phyloP scores from a whole-genome alignment of 78 protist species.

The Protostelium mycophagum region DNA sequence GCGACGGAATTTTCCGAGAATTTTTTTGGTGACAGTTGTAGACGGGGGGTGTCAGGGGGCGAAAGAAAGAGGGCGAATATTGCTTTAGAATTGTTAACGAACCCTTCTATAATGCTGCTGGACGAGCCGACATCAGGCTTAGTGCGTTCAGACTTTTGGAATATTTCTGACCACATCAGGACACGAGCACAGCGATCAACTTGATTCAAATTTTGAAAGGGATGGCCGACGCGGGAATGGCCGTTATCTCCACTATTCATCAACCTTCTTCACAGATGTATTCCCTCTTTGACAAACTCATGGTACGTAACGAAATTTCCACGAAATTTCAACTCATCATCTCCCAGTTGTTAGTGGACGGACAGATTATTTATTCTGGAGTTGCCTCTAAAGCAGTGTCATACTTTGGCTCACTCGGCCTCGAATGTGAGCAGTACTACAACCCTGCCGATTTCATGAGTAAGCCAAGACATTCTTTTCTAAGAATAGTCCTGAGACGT shows the following conservation, averaged over 20 bases:
- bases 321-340: no score
- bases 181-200: background rate
- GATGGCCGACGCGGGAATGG: background rate
- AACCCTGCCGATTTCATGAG: background rate
- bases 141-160: background rate
- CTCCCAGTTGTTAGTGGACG: background rate
- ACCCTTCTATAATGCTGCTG: constrained; percentile 21
- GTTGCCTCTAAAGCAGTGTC: background rate
- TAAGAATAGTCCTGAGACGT: no score
- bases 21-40: constrained; percentile 51
- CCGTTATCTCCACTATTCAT: background rate
- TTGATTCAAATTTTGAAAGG: background rate
- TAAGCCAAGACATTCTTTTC: no score
- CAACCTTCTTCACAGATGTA: background rate
- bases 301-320: no score
- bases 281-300: background rate
- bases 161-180: background rate
- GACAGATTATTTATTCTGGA: background rate
- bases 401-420: background rate
- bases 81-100: constrained; percentile 61
- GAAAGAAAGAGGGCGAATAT: constrained; percentile 64
- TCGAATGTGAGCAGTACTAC: background rate
- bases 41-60: constrained; percentile 80
- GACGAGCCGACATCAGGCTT: background rate
- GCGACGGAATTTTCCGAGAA: constrained; percentile 9